phyloP scores from a whole-genome alignment of 176 grass and related monocot genomes.

The Dactylis glomerata region DNA sequence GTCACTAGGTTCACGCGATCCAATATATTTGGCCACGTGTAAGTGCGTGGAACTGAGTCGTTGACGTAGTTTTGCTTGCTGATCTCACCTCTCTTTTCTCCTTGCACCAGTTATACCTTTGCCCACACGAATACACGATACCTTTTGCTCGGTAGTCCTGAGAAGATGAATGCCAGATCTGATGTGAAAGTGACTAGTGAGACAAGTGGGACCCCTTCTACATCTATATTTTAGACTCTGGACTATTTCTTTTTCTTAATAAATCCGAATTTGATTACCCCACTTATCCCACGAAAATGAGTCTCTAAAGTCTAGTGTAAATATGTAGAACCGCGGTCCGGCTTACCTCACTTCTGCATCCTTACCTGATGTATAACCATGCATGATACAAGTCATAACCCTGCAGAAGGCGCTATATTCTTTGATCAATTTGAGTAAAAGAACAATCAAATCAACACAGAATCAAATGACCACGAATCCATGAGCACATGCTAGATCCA shows the following conservation, averaged over 20 bases:
- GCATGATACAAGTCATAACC: not conserved
- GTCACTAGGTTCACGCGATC: slow-evolving; percentile 7
- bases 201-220: too few species aligned
- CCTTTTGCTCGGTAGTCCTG: not conserved
- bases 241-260: too few species aligned
- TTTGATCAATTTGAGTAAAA: not conserved
- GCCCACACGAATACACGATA: not conserved
- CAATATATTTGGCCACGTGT: not conserved
- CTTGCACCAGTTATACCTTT: too few species aligned
- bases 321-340: too few species aligned
- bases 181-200: too few species aligned
- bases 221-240: too few species aligned
- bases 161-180: not conserved
- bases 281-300: too few species aligned
- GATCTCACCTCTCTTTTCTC: not conserved
- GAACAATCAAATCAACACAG: not conserved
- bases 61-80: not conserved
- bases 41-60: not conserved
- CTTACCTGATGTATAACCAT: not conserved
- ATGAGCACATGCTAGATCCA: slow-evolving; percentile 22
- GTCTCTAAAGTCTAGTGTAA: too few species aligned
- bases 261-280: too few species aligned
- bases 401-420: not conserved
- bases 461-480: not conserved
- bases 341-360: too few species aligned